Evolutionary conservation across 441 rosid species (phyloP), one percentile per base, ranked within the genome.

Genomic region (Populus hybrid): DNA sequence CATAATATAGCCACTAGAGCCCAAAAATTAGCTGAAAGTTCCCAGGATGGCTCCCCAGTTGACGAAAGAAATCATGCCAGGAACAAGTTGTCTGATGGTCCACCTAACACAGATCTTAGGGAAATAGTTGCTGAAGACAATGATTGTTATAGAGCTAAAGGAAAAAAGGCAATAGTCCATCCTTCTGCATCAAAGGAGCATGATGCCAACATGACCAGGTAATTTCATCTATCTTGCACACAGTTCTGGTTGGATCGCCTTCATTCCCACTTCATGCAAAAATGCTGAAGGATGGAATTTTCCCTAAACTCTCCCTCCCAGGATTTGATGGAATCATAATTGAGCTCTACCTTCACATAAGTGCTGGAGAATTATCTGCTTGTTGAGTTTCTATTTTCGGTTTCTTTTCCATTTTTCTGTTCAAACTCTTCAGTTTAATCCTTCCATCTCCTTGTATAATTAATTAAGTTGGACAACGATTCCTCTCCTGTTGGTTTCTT

Each of bases 1-100:
- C 81, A 83, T 71, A 90, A 79, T 78, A 92, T 91, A 79, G 90
- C 90, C 72, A 80, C 82, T 65, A 91, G 79, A 85, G 84, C 86
- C 70, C 85, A 84, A 71, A 84, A 85, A 82, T 69, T 76, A 76
- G 87, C 82, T 70, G 87, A 83, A 77, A 70, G 70, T 74, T 30
- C 20, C 57, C 59, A 20, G 63, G 81, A 76, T 75, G 78, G 63
- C 82, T 63, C 82, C 65, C 73, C 57, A 24, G 67, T 77, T 66
- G 67, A 38, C 74, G 87, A 78, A 79, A 79, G 73, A 65, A 46
- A 69, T 77, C 79, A 72, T 67, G 73, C 57, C 69, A 75, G 46
- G 71, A 82, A 86, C 69, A 26, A 70, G 73, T 82, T 82, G 80
- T 76, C 86, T 61, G 74, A 64, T 75, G 75, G 68, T 72, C 79